Base-by-base conservation (phyloP, 495 filamentous ascomycete genomes). In the Aspergillus ostianus region DNA sequence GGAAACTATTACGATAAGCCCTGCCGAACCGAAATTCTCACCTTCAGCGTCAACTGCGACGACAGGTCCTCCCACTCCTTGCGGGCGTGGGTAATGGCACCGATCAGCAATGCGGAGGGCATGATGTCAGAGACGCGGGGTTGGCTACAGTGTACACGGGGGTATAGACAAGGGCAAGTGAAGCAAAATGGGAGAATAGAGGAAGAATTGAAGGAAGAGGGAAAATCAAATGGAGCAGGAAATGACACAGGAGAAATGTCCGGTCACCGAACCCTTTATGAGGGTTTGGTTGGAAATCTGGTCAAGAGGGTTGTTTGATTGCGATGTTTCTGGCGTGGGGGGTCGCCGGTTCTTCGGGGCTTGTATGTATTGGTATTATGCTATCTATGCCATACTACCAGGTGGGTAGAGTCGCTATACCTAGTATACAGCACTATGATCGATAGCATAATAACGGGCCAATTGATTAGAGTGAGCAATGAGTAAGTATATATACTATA, bases 31-130 rank as follows among this genome's bases (percentile, higher is more conserved):
- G 10, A 7, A 21, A 3, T 10, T 46, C 45, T 49, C 61, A 86
- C 85, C 72, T 84, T 84, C 48, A 87, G 71, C 8, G 73, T 78
- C 47, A 84, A 70, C 20, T 83, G 70, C 0, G 77, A 79, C 1
- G 75, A 73, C 36, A 85, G 70, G 32, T 74, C 76, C 61, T 84
- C 76, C 85, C 84, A 87, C 65, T 86, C 82, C 55, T 77, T 77
- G 52, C 76, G 70, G 53, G 83, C 77, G 55, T 83, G 79, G 26
- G 77, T 73, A 49, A 87, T 79, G 20, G 68, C 77, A 55, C 85
- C 85, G 62, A 87, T 80, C 51, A 87, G 72, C 18, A 87, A 77
- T 20, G 83, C 81, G 50, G 78, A 66, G 55, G 67, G 63, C 63
- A 69, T 69, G 66, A 63, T 60, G 50, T 53, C 57, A 55, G 63